Evolutionary conservation across 2,329 filamentous ascomycete species (phyloP).

Genomic region (Pseudonectria foliicola): DNA sequence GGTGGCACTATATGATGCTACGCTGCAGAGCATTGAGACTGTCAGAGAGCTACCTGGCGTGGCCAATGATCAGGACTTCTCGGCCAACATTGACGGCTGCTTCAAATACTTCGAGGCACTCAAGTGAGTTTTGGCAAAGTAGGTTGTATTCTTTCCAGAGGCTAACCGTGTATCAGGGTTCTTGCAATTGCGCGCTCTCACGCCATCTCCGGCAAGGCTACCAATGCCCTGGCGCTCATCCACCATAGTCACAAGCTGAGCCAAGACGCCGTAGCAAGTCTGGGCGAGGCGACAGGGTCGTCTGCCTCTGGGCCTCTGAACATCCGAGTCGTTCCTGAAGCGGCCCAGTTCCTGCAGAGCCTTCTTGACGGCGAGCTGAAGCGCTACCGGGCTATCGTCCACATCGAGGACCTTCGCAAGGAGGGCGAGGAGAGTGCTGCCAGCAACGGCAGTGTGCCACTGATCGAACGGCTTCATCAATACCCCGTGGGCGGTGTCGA

Average conservation of each 20-base stretch:
- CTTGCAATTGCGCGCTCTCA: conserved; percentile 83
- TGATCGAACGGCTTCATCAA: conserved; percentile 68
- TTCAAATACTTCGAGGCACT: conserved; percentile 79
- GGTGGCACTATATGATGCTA: conserved; percentile 84
- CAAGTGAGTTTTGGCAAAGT: conserved; percentile 51
- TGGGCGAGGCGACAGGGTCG: conserved; percentile 29
- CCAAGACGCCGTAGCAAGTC: conserved; percentile 42
- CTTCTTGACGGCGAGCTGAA: conserved; percentile 66
- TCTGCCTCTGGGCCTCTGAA: conserved; percentile 46
- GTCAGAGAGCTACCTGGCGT: conserved; percentile 86
- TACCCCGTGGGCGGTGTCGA: conserved; percentile 68
- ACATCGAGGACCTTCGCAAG: conserved; percentile 62
- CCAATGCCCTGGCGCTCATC: conserved; percentile 80
- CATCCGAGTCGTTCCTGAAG: conserved; percentile 56
- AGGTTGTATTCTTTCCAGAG: not conserved
- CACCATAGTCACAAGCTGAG: conserved; percentile 62
- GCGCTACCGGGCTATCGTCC: conserved; percentile 77
- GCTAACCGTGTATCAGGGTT: conserved; percentile 44
- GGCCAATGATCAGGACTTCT: conserved; percentile 70
- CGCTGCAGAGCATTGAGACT: conserved; percentile 81
- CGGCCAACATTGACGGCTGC: conserved; percentile 71
- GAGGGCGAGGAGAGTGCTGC: conserved; percentile 36
- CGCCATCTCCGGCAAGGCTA: conserved; percentile 60
- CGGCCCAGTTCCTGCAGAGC: conserved; percentile 50
- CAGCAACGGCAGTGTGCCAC: conserved; percentile 35